Evolutionary conservation across 495 filamentous ascomycete species (phyloP).

Genomic region (Penicillium odoratum): DNA sequence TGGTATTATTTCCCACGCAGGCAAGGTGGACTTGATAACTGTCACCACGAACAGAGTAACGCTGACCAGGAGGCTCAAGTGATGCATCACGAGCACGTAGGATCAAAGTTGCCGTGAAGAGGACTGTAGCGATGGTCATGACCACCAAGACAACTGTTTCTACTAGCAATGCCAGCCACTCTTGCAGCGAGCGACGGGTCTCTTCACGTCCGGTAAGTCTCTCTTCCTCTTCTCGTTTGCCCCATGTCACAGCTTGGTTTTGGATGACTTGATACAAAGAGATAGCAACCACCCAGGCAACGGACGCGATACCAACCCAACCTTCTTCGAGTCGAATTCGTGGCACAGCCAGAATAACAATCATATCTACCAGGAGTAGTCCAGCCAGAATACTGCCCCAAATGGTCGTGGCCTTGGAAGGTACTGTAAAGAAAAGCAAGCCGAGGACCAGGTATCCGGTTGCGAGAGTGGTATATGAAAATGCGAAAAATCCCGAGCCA

Average conservation of each 20-base stretch:
- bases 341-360: constrained; percentile 72
- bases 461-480: constrained; percentile 74
- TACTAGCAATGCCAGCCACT: constrained; percentile 83
- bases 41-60: constrained; percentile 74
- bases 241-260: constrained; percentile 80
- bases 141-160: constrained; percentile 67
- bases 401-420: constrained; percentile 73
- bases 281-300: constrained; percentile 72
- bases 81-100: constrained; percentile 75
- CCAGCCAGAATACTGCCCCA: constrained; percentile 62
- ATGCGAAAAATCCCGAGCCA: constrained; percentile 88
- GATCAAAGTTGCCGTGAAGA: constrained; percentile 77
- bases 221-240: constrained; percentile 89
- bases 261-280: constrained; percentile 60
- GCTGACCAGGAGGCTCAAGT: constrained; percentile 66
- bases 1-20: constrained; percentile 68
- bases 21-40: constrained; percentile 84
- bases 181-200: constrained; percentile 72
- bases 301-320: constrained; percentile 83
- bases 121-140: constrained; percentile 61
- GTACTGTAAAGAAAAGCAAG: constrained; percentile 84
- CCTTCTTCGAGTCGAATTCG: constrained; percentile 79
- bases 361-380: constrained; percentile 77
- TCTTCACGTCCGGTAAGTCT: constrained; percentile 88
- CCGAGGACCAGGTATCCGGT: constrained; percentile 69